Percentiles rank a stretch among this genome's conserved stretches.
These are phyloP conservation scores for Artemisia annua DNA, from an alignment of 129 eudicot species.

Conservation along the genomic window DNA sequence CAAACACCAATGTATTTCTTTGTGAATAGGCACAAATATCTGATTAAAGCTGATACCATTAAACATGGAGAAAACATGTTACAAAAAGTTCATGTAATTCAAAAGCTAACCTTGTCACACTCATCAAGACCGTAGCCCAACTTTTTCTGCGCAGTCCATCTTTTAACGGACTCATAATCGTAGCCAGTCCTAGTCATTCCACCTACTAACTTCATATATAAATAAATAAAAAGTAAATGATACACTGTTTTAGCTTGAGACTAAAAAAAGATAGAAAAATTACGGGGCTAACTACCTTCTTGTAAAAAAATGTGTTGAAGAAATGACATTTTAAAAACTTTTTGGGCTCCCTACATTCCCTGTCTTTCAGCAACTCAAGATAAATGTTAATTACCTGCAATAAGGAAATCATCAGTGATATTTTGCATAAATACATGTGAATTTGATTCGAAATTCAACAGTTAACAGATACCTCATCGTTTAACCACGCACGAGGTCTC, in stretches of 20 bases:
- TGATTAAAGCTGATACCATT: constrained; percentile 21
- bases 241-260: background rate
- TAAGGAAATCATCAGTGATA: constrained; percentile 23
- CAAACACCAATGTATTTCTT: constrained; percentile 91
- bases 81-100: background rate
- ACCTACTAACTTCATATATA: constrained; percentile 48
- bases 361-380: constrained; percentile 82
- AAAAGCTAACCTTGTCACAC: constrained; percentile 68
- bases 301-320: constrained; percentile 91
- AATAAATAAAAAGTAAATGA: background rate
- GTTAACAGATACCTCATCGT: constrained; percentile 67
- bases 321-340: constrained; percentile 86
- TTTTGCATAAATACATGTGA: constrained; percentile 2
- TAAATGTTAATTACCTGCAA: constrained; percentile 83
- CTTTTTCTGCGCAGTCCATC: constrained; percentile 90
- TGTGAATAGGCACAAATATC: constrained; percentile 97
- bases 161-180: constrained; percentile 75
- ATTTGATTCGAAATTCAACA: background rate
- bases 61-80: background rate
- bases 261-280: background rate
- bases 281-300: constrained; percentile 61
- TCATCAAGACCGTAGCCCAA: constrained; percentile 80
- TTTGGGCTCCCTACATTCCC: constrained; percentile 86
- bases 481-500: constrained; percentile 82
- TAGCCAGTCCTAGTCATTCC: constrained; percentile 65